These are phyloP conservation scores for Penicillium daleae DNA, from an alignment of 495 filamentous ascomycete genomes.

Conservation along the genomic window DNA sequence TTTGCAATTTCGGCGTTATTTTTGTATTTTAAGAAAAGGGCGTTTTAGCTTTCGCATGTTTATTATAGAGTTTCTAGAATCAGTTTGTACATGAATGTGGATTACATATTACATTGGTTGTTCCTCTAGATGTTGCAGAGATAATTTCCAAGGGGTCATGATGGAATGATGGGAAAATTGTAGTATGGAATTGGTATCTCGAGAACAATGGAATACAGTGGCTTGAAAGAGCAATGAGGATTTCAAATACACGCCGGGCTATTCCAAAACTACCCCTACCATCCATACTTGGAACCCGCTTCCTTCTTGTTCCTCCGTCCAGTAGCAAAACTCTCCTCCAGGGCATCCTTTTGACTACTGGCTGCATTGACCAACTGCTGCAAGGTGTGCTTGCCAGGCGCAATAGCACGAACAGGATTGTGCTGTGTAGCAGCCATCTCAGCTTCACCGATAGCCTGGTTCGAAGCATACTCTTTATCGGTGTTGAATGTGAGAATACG, in stretches of 20 bases:
- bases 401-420: conserved; percentile 81
- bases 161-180: not conserved
- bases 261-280: conserved; percentile 48
- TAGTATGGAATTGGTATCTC: conserved; percentile 22
- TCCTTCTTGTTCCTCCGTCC: conserved; percentile 75
- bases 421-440: conserved; percentile 69
- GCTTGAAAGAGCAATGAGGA: conserved; percentile 8
- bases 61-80: conserved; percentile 23
- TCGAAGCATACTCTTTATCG: conserved; percentile 80
- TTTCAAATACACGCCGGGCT: not conserved
- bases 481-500: conserved; percentile 81
- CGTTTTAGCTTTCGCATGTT: conserved; percentile 16
- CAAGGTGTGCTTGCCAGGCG: conserved; percentile 86
- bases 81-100: conserved; percentile 11
- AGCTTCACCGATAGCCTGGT: conserved; percentile 58
- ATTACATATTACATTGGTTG: not conserved
- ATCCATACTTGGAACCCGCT: conserved; percentile 82
- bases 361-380: conserved; percentile 84
- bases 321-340: conserved; percentile 86
- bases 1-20: conserved; percentile 23
- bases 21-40: conserved; percentile 12
- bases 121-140: not conserved
- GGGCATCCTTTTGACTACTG: conserved; percentile 73
- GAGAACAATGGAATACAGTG: conserved; percentile 5
- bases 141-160: not conserved